Percentiles rank a stretch among this genome's conserved stretches.
Conservation (phyloP, 2,329 filamentous ascomycete genomes). For the Coniochaeta pulveracea region DNA sequence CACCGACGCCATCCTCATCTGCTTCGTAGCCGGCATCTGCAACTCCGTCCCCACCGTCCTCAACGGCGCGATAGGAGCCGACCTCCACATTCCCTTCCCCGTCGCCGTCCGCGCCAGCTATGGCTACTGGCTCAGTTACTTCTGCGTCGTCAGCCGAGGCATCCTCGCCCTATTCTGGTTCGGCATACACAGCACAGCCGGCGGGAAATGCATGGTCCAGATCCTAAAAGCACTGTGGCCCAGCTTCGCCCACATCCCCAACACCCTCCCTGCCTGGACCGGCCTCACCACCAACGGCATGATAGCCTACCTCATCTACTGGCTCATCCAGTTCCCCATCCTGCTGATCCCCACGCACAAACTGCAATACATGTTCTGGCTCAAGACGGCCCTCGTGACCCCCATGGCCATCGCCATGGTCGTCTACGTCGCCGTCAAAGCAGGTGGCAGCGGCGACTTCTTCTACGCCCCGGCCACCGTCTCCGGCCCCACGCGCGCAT, state of each 20-base stretch:
- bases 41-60: slow-evolving; percentile 33
- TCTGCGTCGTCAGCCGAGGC: slow-evolving; percentile 20
- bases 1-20: slow-evolving; percentile 8
- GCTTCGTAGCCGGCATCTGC: slow-evolving; percentile 40
- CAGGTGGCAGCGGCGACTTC: slow-evolving; percentile 11
- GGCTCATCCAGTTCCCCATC: slow-evolving; percentile 16
- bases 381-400: slow-evolving; percentile 11
- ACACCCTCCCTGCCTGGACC: slow-evolving; percentile 24
- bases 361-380: slow-evolving; percentile 17
- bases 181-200: slow-evolving; percentile 19
- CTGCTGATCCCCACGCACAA: slow-evolving; percentile 17
- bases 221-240: slow-evolving; percentile 27
- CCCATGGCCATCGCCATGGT: slow-evolving; percentile 14
- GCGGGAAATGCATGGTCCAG: slow-evolving; percentile 17
- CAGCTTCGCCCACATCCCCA: slow-evolving; percentile 25
- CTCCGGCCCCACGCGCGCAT: slow-evolving; percentile 9
- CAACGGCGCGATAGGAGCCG: slow-evolving; percentile 22
- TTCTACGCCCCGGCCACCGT: slow-evolving; percentile 11
- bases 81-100: slow-evolving; percentile 24
- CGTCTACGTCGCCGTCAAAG: slow-evolving; percentile 12
- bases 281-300: slow-evolving; percentile 18
- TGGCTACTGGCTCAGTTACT: slow-evolving; percentile 22
- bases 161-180: slow-evolving; percentile 26
- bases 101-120: slow-evolving; percentile 23
- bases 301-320: slow-evolving; percentile 15